A percentile compares a stretch with the other conserved stretches of the same genome.
Conservation (phyloP, 176 grass and related monocot species). For the Musa beccarii region DNA sequence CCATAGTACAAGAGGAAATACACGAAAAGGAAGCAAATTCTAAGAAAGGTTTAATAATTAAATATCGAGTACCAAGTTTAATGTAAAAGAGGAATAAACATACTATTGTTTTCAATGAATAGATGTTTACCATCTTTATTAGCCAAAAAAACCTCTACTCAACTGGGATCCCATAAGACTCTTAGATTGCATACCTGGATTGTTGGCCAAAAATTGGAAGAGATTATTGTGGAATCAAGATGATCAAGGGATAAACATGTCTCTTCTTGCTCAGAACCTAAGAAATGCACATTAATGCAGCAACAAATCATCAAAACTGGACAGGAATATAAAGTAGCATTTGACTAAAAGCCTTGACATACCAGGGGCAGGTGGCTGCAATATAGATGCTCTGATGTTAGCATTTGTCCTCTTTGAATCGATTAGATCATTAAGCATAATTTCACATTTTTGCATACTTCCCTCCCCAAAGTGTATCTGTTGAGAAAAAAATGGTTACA, state of each 20-base stretch:
- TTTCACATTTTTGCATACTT: conserved; percentile 99
- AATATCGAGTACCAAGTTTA: neutral
- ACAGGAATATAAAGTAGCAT: neutral
- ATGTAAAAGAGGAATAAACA: neutral
- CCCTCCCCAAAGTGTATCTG: conserved; percentile 98
- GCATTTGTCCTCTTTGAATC: conserved; percentile 95
- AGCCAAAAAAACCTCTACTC: neutral
- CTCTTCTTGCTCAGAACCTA: conserved; percentile 53
- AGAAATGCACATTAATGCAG: conserved; percentile 22
- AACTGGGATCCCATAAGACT: neutral
- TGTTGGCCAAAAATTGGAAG: conserved; percentile 93
- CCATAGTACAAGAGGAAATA: neutral
- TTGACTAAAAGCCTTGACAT: neutral
- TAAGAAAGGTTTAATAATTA: neutral
- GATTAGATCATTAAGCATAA: conserved; percentile 99
- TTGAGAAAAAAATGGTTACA: conserved; percentile 29
- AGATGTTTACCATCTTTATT: neutral
- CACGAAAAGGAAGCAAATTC: neutral
- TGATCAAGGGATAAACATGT: conserved; percentile 53
- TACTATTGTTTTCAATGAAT: neutral
- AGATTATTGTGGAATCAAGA: conserved; percentile 95
- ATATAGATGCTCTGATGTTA: conserved; percentile 90
- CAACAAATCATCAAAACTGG: neutral
- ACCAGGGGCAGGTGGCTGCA: conserved; percentile 27
- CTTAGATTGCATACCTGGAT: conserved; percentile 55